A percentile compares a stretch with the other conserved stretches of the same genome.
phyloP scores from a whole-genome alignment of 805 yeast species.

The Naumovozyma baii region DNA sequence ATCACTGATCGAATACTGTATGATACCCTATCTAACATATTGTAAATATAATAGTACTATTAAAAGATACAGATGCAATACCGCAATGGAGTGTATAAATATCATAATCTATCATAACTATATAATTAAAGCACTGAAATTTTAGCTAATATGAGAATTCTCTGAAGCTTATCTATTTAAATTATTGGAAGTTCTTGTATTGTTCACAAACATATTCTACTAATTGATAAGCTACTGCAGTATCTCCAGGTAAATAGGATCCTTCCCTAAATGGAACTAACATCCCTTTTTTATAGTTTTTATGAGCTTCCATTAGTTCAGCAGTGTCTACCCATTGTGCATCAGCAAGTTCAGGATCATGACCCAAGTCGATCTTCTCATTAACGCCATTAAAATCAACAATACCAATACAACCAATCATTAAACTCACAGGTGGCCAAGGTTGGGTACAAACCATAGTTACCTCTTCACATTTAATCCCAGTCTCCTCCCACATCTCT shows the following conservation, averaged over 20 bases:
- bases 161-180: too few species aligned
- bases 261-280: constrained; percentile 14
- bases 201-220: constrained; percentile 9
- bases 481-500: constrained; percentile 95
- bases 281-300: constrained; percentile 16
- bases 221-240: constrained; percentile 26
- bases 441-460: constrained; percentile 72
- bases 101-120: too few species aligned
- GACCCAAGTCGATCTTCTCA: constrained; percentile 58
- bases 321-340: constrained; percentile 73
- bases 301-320: constrained; percentile 38
- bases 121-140: too few species aligned
- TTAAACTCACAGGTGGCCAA: constrained; percentile 94
- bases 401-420: constrained; percentile 83
- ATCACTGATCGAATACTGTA: too few species aligned
- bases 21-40: too few species aligned
- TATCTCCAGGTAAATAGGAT: constrained; percentile 23
- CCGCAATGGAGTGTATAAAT: too few species aligned
- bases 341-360: constrained; percentile 78
- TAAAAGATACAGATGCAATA: too few species aligned
- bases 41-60: too few species aligned
- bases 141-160: too few species aligned
- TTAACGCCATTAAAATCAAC: constrained; percentile 62
- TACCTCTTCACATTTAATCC: constrained; percentile 54
- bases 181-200: not conserved